Evolutionary conservation across 2,329 filamentous ascomycete species (phyloP), one percentile per base, ranked within the genome.

Genomic region (Calonectria pauciramosa): DNA sequence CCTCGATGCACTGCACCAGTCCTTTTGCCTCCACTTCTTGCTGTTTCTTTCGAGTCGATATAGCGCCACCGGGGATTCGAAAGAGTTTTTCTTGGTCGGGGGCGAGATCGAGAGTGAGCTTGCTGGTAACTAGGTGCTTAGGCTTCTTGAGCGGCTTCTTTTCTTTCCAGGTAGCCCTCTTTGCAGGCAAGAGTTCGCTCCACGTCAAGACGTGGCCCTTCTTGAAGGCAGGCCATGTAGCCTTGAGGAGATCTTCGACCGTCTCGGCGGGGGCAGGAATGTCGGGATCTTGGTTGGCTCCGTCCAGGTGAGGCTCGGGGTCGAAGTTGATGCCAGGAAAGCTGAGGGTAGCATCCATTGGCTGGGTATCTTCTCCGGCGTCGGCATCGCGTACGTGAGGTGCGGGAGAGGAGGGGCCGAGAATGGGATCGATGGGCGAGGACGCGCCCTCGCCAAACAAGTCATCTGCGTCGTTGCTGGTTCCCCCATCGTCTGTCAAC

Each of bases 31-130:
- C 87, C 34, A 90, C 87, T 60, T 91, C 87, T 30, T 92, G 84
- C 32, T 90, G 90, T 73, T 92, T 89, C 60, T 91, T 90, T 56
- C 92, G 90, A 14, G 83, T 84, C 3, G 84, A 81, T 5, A 88
- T 86, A 1, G 90, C 88, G 32, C 92, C 89, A 0, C 93, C 93
- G 0, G 92, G 89, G n/a, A 96, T 91, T 71, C 93, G 92, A 83
- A 99, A 99, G 32, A 91, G 89, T 79, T 96, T 95, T 84, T 98
- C 95, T 78, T 98, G 94, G 80, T 99, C 97, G 60, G 91, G 90
- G 3, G 95, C 94, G 41, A 99, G 88, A 75, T 99, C 97, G 18
- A 99, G 89, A 75, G 92, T 96, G 71, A 98, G 90, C 85, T 99
- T 99, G 26, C 94, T 96, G 0, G 96, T 95, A 7, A 96, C 90